Percentiles rank a stretch among this genome's conserved stretches.
Conservation (phyloP, 1,284 basidiomycete species). For the Puccinia triticina region DNA sequence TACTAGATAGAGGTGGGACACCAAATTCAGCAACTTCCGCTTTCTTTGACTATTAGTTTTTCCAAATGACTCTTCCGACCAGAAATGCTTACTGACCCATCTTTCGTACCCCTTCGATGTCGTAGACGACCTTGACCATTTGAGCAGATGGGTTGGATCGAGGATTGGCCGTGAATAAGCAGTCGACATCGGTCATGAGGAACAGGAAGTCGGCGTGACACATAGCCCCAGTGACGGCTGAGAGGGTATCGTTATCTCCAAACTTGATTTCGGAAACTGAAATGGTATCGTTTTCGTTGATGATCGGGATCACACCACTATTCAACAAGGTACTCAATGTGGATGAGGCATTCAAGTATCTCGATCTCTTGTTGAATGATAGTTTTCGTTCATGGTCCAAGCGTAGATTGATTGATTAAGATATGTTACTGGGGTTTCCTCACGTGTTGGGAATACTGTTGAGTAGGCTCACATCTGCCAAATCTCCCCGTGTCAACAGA, state of each 20-base stretch:
- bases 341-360: slow-evolving; percentile 91
- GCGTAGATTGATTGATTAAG: slow-evolving; percentile 19
- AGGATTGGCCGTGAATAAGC: slow-evolving; percentile 93
- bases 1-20: slow-evolving; percentile 64
- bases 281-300: slow-evolving; percentile 95
- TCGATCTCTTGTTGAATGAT: slow-evolving; percentile 70
- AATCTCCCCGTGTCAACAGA: slow-evolving; percentile 88
- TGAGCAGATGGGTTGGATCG: slow-evolving; percentile 81
- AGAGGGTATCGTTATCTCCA: slow-evolving; percentile 97
- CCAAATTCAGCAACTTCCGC: background rate
- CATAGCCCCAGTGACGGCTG: slow-evolving; percentile 94
- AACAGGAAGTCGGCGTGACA: slow-evolving; percentile 97
- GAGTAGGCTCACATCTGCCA: slow-evolving; percentile 77
- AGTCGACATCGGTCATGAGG: slow-evolving; percentile 94
- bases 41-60: no score
- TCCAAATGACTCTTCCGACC: background rate
- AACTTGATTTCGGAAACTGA: slow-evolving; percentile 84
- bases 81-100: slow-evolving; percentile 67
- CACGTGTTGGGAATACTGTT: background rate
- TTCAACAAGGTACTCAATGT: slow-evolving; percentile 83
- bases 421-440: background rate
- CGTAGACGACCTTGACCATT: slow-evolving; percentile 78
- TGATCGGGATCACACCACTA: slow-evolving; percentile 89
- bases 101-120: slow-evolving; percentile 76
- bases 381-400: slow-evolving; percentile 26